Conservation (phyloP, 768 basidiomycete species). For the Mycena maculata region DNA sequence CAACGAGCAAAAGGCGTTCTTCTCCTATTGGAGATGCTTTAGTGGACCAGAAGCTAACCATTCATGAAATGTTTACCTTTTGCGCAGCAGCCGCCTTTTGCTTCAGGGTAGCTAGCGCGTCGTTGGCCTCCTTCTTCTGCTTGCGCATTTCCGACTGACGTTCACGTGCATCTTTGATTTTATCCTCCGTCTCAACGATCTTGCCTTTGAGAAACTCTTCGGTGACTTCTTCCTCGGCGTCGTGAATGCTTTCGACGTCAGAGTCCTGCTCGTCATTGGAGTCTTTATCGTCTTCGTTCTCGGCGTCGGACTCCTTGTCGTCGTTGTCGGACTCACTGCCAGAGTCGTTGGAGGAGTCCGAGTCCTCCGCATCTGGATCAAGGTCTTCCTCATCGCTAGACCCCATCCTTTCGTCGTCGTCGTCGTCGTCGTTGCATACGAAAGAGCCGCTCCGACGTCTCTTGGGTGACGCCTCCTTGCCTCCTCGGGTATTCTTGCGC, state of each 20-base stretch:
- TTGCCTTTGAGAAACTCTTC: constrained; percentile 58
- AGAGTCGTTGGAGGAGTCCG: constrained; percentile 35
- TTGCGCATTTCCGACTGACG: constrained; percentile 51
- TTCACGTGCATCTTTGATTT: constrained; percentile 54
- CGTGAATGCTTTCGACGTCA: constrained; percentile 38
- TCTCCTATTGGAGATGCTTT: constrained; percentile 52
- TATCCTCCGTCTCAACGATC: constrained; percentile 54
- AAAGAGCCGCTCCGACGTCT: constrained; percentile 46
- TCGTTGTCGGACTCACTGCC: constrained; percentile 31
- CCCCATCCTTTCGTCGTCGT: constrained; percentile 33
- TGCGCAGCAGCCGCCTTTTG: constrained; percentile 59
- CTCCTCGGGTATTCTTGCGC: constrained; percentile 58
- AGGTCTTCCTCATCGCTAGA: constrained; percentile 30
- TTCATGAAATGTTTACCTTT: constrained; percentile 42
- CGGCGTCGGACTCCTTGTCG: constrained; percentile 29
- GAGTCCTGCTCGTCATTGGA: constrained; percentile 24
- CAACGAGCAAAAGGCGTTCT: constrained; percentile 71
- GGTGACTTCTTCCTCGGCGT: constrained; percentile 56
- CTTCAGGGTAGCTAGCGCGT: constrained; percentile 49
- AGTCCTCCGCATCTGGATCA: constrained; percentile 42
- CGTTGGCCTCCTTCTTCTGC: constrained; percentile 48
- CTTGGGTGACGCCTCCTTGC: constrained; percentile 58
- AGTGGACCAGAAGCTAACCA: neutral
- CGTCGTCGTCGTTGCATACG: constrained; percentile 36
- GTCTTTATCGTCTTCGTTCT: constrained; percentile 40